Evolutionary conservation across 176 grass and related monocot species (phyloP).

Genomic region (Alopecurus myosuroides): DNA sequence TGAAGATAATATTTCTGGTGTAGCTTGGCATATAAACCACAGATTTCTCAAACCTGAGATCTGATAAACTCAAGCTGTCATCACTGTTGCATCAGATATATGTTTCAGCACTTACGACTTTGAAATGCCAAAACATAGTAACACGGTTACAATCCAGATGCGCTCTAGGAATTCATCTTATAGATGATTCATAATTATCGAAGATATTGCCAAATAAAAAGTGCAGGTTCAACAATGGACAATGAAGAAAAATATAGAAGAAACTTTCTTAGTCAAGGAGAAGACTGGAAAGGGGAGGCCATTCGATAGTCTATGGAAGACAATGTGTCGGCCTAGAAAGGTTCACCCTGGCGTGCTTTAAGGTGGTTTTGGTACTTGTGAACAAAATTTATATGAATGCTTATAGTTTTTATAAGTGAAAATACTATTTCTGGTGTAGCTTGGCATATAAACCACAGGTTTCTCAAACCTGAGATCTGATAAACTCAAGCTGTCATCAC

Average conservation of each 20-base stretch:
- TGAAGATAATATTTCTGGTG: slow-evolving; percentile 19
- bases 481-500: slow-evolving; percentile 59
- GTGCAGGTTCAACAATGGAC: not conserved
- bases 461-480: slow-evolving; percentile 67
- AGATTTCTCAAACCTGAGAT: slow-evolving; percentile 61
- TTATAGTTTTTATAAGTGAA: not conserved
- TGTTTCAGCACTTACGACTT: slow-evolving; percentile 44
- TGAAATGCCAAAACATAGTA: slow-evolving; percentile 45
- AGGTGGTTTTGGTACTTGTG: slow-evolving; percentile 3
- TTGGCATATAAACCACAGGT: slow-evolving; percentile 74
- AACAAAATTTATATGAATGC: slow-evolving; percentile 37
- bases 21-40: slow-evolving; percentile 74
- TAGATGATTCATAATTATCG: not conserved
- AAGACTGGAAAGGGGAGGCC: not conserved
- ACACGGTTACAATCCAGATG: slow-evolving; percentile 50
- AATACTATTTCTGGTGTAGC: slow-evolving; percentile 35
- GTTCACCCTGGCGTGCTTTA: not conserved
- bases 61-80: slow-evolving; percentile 69
- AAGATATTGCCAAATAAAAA: not conserved
- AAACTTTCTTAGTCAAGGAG: not conserved
- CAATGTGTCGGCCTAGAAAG: not conserved
- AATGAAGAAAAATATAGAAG: not conserved
- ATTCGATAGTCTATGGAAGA: not conserved
- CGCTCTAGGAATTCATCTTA: not conserved
- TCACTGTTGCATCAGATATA: slow-evolving; percentile 65